Percentiles rank a stretch among this genome's conserved stretches.
Evolutionary conservation across 2,329 filamentous ascomycete genomes (phyloP).

Genomic region (Xylariaceae sp.): DNA sequence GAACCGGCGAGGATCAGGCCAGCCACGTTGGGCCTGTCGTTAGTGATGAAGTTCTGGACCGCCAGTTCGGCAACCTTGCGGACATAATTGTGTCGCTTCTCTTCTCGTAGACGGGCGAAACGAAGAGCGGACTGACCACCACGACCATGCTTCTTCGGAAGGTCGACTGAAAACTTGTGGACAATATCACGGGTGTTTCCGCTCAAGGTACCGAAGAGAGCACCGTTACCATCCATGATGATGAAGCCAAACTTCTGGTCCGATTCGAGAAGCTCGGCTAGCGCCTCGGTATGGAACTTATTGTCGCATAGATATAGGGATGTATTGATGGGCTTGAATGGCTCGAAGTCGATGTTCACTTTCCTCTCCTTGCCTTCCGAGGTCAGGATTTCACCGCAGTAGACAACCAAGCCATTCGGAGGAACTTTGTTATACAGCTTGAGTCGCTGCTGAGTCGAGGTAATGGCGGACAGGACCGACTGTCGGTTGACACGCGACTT

Average conservation of each 20-base stretch:
- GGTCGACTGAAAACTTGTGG: constrained; percentile 97
- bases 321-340: constrained; percentile 99
- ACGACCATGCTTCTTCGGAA: constrained; percentile 99
- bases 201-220: constrained; percentile 91
- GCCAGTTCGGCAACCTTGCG: constrained; percentile 97
- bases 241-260: constrained; percentile 99
- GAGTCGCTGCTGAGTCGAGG: constrained; percentile 95
- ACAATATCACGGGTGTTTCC: constrained; percentile 95
- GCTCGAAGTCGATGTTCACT: constrained; percentile 99
- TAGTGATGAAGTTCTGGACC: constrained; percentile 97
- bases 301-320: constrained; percentile 99
- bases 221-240: constrained; percentile 99
- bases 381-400: constrained; percentile 99
- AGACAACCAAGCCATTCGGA: constrained; percentile 93
- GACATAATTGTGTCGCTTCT: constrained; percentile 99
- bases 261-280: constrained; percentile 94
- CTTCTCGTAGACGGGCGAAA: constrained; percentile 98
- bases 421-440: constrained; percentile 99
- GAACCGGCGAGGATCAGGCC: constrained; percentile 94
- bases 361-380: constrained; percentile 97
- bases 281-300: constrained; percentile 97
- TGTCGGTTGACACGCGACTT: constrained; percentile 99
- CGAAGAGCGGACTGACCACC: constrained; percentile 99
- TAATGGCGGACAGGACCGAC: constrained; percentile 96
- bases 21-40: constrained; percentile 96